phyloP scores from a whole-genome alignment of 352 stramenopile species.

The Phytophthora agathidicida region DNA sequence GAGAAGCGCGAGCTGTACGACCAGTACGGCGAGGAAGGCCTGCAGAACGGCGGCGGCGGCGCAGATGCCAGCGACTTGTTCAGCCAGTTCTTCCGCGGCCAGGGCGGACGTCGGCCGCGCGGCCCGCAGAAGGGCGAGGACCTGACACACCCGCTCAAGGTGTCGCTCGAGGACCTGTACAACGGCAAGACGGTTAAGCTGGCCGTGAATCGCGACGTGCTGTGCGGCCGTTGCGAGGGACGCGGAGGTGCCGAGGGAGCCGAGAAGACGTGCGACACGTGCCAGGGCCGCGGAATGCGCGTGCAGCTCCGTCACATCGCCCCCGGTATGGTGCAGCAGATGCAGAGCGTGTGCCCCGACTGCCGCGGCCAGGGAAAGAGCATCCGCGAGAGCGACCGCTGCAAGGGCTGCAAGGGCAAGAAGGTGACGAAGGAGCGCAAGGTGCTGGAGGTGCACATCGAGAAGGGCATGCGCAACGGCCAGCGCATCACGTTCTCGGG shows the following conservation, averaged over 20 bases:
- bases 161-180: constrained; percentile 99
- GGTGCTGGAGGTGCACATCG: constrained; percentile 98
- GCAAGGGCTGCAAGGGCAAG: constrained; percentile 93
- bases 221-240: constrained; percentile 89
- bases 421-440: constrained; percentile 98
- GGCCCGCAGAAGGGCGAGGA: constrained; percentile 96
- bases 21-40: constrained; percentile 98
- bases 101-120: constrained; percentile 55
- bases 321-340: constrained; percentile 98
- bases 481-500: constrained; percentile 98
- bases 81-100: constrained; percentile 96
- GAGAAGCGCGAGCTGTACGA: constrained; percentile 91
- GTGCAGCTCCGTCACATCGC: constrained; percentile 97
- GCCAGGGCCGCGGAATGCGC: constrained; percentile 94
- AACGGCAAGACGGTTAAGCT: constrained; percentile 99
- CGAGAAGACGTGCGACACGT: constrained; percentile 93
- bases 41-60: constrained; percentile 90
- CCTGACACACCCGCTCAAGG: constrained; percentile 95
- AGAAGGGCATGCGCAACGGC: constrained; percentile 98
- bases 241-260: constrained; percentile 93
- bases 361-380: constrained; percentile 96
- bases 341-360: constrained; percentile 94
- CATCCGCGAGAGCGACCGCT: constrained; percentile 94
- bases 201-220: constrained; percentile 95
- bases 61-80: constrained; percentile 94